Base-by-base conservation (phyloP, 306 rosid genomes). In the apple (Malus domestica) region DNA sequence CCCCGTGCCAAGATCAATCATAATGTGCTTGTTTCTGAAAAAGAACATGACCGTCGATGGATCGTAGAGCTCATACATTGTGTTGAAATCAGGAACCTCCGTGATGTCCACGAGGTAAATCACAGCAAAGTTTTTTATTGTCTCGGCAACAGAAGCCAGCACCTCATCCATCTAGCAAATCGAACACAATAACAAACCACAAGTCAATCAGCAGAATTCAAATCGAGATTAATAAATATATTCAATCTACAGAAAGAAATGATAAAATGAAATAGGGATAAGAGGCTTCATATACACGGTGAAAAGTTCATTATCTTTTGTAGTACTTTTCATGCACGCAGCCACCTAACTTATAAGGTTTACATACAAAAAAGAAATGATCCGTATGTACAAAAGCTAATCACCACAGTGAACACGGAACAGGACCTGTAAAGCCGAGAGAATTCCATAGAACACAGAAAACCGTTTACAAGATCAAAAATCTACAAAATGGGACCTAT, bases 1-100 rank as follows among this genome's bases (percentile, higher is more conserved):
- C 16, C 98, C 97, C 18, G 99, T 95, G 49, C 99, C 97, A 69
- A 95, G 99, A 38, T 95, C 97, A 61, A 95, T 95, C 99, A 95
- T 95, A 44, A 95, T 95, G 88, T 95, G 97, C 76, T 92, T 95
- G 91, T 95, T 95, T 84, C 97, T 86, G 80, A 92, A 92, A 88
- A 95, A 95, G 83, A 95, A 95, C 99, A 95, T 92, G 10, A 95
- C 91, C 0, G 97, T 95, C 4, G 97, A 90, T 1, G 97, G 99
- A 57, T 95, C 97, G 64, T 95, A 95, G 46, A 95, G 75, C 86
- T 95, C 96, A 8, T 95, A 92, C 99, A 92, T 95, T 12, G 96
- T 92, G 92, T 95, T 92, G 84, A 95, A 92, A 85, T 95, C 98
- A 27, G 98, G 98, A 40, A 92, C 97, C 86, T 92, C 97, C 1